Percentiles rank a stretch among this genome's conserved stretches.
Conservation (phyloP, 225 moss, liverwort and hornwort species). For the Lunularia cruciata region DNA sequence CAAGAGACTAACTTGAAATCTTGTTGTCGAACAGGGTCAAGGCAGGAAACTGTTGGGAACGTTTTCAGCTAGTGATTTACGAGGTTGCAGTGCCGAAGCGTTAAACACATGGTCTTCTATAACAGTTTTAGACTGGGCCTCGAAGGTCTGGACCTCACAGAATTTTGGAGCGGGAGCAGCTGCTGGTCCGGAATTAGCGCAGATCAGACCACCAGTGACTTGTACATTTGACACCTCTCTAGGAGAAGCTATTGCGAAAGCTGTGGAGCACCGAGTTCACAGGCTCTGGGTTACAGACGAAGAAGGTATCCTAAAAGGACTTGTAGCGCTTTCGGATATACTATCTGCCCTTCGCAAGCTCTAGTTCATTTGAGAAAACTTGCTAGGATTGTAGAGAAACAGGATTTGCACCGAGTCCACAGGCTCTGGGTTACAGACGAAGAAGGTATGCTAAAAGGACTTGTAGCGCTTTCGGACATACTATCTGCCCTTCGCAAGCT, state of each 20-base stretch:
- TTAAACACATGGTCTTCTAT: slow-evolving; percentile 61
- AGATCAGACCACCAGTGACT: slow-evolving; percentile 57
- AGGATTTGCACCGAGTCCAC: slow-evolving; percentile 36
- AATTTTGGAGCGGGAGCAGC: slow-evolving; percentile 73
- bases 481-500: slow-evolving; percentile 44
- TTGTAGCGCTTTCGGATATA: slow-evolving; percentile 78
- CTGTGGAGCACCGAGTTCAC: slow-evolving; percentile 54
- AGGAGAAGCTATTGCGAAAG: slow-evolving; percentile 60
- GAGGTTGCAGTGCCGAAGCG: slow-evolving; percentile 64
- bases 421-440: slow-evolving; percentile 72
- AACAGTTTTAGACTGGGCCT: slow-evolving; percentile 65
- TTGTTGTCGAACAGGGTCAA: too few species aligned
- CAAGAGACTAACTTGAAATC: too few species aligned
- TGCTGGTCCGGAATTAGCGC: slow-evolving; percentile 39
- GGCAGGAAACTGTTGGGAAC: slow-evolving; percentile 76
- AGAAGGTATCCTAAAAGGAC: slow-evolving; percentile 53
- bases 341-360: slow-evolving; percentile 44
- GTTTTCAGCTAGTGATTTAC: slow-evolving; percentile 83
- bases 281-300: slow-evolving; percentile 79
- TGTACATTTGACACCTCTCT: slow-evolving; percentile 59
- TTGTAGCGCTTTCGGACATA: slow-evolving; percentile 79
- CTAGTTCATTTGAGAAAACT: too few species aligned
- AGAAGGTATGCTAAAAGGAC: slow-evolving; percentile 53
- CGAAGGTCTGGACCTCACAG: slow-evolving; percentile 56
- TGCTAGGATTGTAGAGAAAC: too few species aligned